Base-by-base conservation (phyloP, 192 early-diverging fungal species). In the Phycomyces blakesleeanus region DNA sequence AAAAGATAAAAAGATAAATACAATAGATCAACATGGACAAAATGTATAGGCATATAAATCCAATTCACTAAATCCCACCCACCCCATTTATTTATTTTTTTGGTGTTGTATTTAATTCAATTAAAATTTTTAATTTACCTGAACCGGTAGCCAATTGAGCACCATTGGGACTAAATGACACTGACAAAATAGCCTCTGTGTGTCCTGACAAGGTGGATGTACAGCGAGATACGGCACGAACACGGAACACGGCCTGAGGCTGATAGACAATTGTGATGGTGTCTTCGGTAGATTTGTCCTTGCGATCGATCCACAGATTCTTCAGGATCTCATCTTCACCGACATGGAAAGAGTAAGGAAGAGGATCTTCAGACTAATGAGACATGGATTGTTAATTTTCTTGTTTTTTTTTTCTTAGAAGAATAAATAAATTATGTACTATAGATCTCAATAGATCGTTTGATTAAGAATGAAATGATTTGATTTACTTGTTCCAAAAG, bases 161-260 rank as follows among this genome's bases (percentile, higher is more conserved):
- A 27, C 94, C 93, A 57, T 96, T 91, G 16, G 97, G 97, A 64
- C 87, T 90, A 68, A 99, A 99, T 20, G 83, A 83, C 39, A 91
- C 91, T 4, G 84, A 86, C 15, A 97, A 78, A n/a, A 99, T 89
- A 0, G 95, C 93, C 55, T 99, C 95, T 5, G 93, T 92, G 66
- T 99, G 97, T 1, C 92, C 87, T 0, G 87, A 81, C 57, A 98
- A 66, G 5, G 90, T 90, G 7, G 93, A 86, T 20, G 89, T 88
- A 79, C 97, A 98, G n/a, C 95, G 81, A 2, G 91, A 92, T 11
- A 98, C 92, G 0, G 93, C 87, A 3, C 94, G 83, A 24, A 98
- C 95, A 44, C 89, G 84, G 85, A 98, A 98, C 37, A 97, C 82
- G 5, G 97, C 95, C 75, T 98, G 94, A 11, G 97, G 97, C 63